phyloP scores from a whole-genome alignment of 495 filamentous ascomycete species.

The Daldinia concentrica region DNA sequence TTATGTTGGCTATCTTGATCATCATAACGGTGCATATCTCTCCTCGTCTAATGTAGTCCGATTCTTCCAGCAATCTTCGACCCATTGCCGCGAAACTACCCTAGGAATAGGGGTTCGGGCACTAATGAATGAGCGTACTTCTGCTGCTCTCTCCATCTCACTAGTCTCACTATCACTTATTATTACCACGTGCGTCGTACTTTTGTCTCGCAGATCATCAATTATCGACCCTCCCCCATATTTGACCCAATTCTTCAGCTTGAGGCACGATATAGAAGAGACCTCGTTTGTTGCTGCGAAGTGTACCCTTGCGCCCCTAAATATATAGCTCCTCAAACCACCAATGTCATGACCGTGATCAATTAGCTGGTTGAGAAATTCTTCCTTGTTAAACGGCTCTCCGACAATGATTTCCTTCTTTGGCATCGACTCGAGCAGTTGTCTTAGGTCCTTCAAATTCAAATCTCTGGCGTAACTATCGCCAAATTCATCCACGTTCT shows the following conservation, averaged over 20 bases:
- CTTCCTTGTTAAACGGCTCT: constrained; percentile 46
- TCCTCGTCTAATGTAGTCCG: constrained; percentile 87
- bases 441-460: constrained; percentile 68
- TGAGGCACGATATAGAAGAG: constrained; percentile 35
- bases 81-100: constrained; percentile 76
- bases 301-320: constrained; percentile 67
- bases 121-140: constrained; percentile 57
- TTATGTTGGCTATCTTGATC: constrained; percentile 3
- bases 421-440: constrained; percentile 62
- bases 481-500: constrained; percentile 75
- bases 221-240: constrained; percentile 71
- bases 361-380: constrained; percentile 64
- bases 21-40: constrained; percentile 52
- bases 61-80: constrained; percentile 81
- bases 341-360: constrained; percentile 61
- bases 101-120: constrained; percentile 67
- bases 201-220: constrained; percentile 56
- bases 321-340: constrained; percentile 70
- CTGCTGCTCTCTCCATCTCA: constrained; percentile 50
- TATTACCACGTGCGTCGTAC: constrained; percentile 74
- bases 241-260: constrained; percentile 57
- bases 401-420: constrained; percentile 36
- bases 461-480: constrained; percentile 87
- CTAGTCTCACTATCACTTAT: constrained; percentile 45
- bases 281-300: constrained; percentile 53